Conservation (phyloP, 192 early-diverging fungal genomes). For the Funneliformis mosseae region DNA sequence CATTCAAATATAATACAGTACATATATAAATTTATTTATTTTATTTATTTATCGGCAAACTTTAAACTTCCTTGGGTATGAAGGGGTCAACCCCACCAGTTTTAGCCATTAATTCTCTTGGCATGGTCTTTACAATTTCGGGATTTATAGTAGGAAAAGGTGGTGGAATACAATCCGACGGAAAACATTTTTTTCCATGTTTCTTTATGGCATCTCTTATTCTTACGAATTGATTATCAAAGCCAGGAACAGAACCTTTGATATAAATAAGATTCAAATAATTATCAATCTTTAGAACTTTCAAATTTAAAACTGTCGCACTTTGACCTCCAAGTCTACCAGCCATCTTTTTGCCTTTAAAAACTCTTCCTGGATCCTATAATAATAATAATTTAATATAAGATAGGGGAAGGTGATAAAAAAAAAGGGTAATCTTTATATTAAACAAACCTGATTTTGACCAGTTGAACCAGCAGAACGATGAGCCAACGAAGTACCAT, state of each 20-base stretch:
- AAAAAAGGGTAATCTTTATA: neutral
- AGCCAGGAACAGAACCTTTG: conserved; percentile 89
- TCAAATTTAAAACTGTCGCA: conserved; percentile 76
- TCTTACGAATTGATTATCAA: conserved; percentile 81
- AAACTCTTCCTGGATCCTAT: conserved; percentile 83
- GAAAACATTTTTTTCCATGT: conserved; percentile 63
- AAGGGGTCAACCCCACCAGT: conserved; percentile 53
- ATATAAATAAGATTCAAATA: conserved; percentile 88
- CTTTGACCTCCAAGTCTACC: conserved; percentile 91
- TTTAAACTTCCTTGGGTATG: conserved; percentile 46
- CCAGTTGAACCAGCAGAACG: conserved; percentile 89
- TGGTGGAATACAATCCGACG: conserved; percentile 57
- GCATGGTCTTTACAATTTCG: conserved; percentile 46
- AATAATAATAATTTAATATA: neutral
- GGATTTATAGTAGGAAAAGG: conserved; percentile 75
- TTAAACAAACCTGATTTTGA: conserved; percentile 61
- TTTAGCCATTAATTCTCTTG: conserved; percentile 52
- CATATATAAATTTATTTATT: neutral
- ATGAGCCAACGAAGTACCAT: conserved; percentile 92
- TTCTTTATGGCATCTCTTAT: conserved; percentile 87
- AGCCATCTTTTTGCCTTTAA: conserved; percentile 98
- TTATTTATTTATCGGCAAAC: neutral
- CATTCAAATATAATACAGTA: neutral
- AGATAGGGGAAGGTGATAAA: neutral
- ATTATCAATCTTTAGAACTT: conserved; percentile 88